Conservation (phyloP, 805 yeast species). For the Kuraishia floccosa region DNA sequence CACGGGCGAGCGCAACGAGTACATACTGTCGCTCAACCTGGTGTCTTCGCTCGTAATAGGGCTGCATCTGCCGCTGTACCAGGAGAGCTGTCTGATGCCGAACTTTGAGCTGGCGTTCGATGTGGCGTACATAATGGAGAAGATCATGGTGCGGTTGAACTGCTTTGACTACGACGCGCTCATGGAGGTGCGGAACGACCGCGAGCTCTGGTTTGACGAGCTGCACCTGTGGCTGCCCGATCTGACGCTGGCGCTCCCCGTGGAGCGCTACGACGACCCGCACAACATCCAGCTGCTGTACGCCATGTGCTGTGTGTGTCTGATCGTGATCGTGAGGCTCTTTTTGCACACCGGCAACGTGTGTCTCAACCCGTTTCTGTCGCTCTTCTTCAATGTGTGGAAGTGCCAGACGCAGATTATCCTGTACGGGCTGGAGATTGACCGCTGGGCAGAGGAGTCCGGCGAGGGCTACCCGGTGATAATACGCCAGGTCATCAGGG, state of each 20-base stretch:
- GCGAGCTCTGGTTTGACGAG: conserved; percentile 18
- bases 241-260: conserved; percentile 11
- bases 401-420: conserved; percentile 51
- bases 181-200: conserved; percentile 26
- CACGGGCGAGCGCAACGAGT: conserved; percentile 30
- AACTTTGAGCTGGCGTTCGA: conserved; percentile 19
- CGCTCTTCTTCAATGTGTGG: conserved; percentile 51
- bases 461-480: conserved; percentile 29
- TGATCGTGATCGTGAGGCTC: conserved; percentile 31
- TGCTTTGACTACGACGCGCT: conserved; percentile 30
- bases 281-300: conserved; percentile 32
- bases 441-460: conserved; percentile 34
- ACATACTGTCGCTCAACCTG: conserved; percentile 43
- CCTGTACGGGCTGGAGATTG: conserved; percentile 48
- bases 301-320: conserved; percentile 28
- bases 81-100: conserved; percentile 9
- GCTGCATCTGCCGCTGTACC: conserved; percentile 17
- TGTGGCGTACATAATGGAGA: conserved; percentile 22
- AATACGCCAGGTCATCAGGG: conserved; percentile 41
- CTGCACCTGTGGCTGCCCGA: conserved; percentile 25
- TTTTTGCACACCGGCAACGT: conserved; percentile 24
- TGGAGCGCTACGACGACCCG: conserved; percentile 15
- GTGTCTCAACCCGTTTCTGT: conserved; percentile 51
- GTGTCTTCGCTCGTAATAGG: conserved; percentile 40
- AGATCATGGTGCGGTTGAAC: conserved; percentile 22